Percentiles rank a stretch among this genome's conserved stretches.
phyloP scores from a whole-genome alignment of 2,329 filamentous ascomycete genomes.

The Aspergillus sp. region DNA sequence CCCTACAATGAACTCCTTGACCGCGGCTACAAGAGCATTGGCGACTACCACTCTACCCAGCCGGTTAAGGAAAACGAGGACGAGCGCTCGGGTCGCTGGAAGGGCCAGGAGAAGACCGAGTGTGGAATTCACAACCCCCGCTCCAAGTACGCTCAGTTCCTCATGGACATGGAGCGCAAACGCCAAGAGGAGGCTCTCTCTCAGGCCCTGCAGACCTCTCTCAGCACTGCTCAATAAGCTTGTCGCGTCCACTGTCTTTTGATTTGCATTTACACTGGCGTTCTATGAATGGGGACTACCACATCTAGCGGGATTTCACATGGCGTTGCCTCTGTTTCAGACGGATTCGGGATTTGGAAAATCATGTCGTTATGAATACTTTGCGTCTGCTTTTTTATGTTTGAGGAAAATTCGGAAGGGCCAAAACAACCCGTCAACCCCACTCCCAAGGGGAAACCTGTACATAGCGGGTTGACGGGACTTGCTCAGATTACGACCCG shows the following conservation, averaged over 20 bases:
- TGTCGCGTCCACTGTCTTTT: background rate
- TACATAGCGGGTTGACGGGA: constrained; percentile 18
- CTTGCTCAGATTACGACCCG: background rate
- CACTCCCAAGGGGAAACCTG: constrained; percentile 11
- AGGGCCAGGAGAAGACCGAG: constrained; percentile 92
- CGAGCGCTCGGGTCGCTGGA: constrained; percentile 94
- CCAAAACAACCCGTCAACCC: constrained; percentile 10
- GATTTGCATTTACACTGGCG: constrained; percentile 20
- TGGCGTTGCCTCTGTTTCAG: constrained; percentile 13
- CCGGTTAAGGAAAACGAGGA: constrained; percentile 90
- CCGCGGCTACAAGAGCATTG: constrained; percentile 94
- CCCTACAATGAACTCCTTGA: constrained; percentile 93
- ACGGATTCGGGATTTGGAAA: constrained; percentile 6
- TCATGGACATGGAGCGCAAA: constrained; percentile 71
- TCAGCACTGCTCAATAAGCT: constrained; percentile 30
- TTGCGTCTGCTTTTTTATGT: background rate
- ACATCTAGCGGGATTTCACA: constrained; percentile 19
- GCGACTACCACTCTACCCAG: constrained; percentile 96
- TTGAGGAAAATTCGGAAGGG: constrained; percentile 4
- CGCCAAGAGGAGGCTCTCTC: constrained; percentile 57
- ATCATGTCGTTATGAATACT: constrained; percentile 21
- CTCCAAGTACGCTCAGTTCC: constrained; percentile 84
- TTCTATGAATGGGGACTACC: constrained; percentile 15
- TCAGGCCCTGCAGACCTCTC: constrained; percentile 41
- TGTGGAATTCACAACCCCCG: constrained; percentile 99